Percentiles rank a stretch among this genome's conserved stretches.
Evolutionary conservation across 257 asterid genomes (phyloP).

Genomic region (Lycium ferocissimum): DNA sequence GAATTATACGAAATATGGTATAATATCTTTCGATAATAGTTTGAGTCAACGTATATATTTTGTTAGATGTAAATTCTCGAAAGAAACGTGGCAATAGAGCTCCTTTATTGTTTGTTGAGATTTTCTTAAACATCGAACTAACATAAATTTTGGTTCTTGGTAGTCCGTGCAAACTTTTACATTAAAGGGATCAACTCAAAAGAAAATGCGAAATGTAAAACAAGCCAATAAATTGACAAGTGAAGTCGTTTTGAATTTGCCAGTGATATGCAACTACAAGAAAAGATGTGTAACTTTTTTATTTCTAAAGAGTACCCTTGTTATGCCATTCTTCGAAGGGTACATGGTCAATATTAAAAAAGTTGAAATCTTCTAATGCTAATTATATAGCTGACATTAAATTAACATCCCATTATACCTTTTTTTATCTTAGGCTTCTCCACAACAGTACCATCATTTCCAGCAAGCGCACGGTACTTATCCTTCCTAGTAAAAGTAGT

Average conservation of each 20-base stretch:
- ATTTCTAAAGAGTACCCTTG: neutral
- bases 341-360: neutral
- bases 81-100: too few species aligned
- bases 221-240: neutral
- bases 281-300: too few species aligned
- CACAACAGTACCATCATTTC: slow-evolving; percentile 47
- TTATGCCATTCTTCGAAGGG: neutral
- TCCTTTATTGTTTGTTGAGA: neutral
- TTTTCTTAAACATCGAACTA: neutral
- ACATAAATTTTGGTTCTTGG: too few species aligned
- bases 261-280: neutral
- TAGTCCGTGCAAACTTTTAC: too few species aligned
- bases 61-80: too few species aligned
- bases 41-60: too few species aligned
- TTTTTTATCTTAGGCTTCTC: slow-evolving; percentile 34
- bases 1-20: too few species aligned
- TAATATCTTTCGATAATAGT: too few species aligned
- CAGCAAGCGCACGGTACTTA: slow-evolving; percentile 50
- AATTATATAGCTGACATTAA: neutral
- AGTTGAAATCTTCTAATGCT: neutral
- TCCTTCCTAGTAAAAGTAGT: slow-evolving; percentile 49
- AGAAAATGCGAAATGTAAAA: neutral
- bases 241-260: neutral
- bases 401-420: slow-evolving; percentile 45
- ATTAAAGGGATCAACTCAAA: neutral